Conservation (phyloP, 208 protist species). For the Phytomonas serpens region DNA sequence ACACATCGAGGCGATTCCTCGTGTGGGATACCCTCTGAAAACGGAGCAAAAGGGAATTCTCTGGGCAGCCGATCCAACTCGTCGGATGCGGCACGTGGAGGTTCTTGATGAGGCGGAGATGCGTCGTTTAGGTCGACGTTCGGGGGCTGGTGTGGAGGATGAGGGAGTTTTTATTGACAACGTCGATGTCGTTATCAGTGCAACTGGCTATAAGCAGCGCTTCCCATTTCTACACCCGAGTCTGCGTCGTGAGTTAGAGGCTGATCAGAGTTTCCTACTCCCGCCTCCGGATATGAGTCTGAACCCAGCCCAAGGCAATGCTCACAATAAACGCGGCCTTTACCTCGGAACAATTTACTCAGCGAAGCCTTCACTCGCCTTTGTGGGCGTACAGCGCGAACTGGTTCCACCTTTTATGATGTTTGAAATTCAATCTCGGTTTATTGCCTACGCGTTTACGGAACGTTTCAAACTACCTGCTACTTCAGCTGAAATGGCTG, state of each 20-base stretch:
- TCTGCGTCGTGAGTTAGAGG: slow-evolving; percentile 54
- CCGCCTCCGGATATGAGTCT: too few relatives aligned
- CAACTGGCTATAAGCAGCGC: slow-evolving; percentile 64
- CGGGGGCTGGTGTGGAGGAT: background rate
- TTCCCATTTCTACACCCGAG: slow-evolving; percentile 72
- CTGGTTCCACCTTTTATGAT: slow-evolving; percentile 76
- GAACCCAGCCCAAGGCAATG: too few relatives aligned
- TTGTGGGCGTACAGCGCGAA: slow-evolving; percentile 71
- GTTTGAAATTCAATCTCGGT: slow-evolving; percentile 79
- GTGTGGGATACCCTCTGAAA: slow-evolving; percentile 30
- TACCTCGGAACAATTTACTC: slow-evolving; percentile 72
- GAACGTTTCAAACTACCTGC: slow-evolving; percentile 42
- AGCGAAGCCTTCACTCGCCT: slow-evolving; percentile 50
- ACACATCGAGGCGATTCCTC: slow-evolving; percentile 22
- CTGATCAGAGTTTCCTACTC: slow-evolving; percentile 1
- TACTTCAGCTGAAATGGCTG: slow-evolving; percentile 17
- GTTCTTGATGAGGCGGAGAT: slow-evolving; percentile 27
- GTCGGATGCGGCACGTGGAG: slow-evolving; percentile 15
- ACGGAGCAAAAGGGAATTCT: slow-evolving; percentile 42
- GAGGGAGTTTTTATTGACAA: slow-evolving; percentile 49
- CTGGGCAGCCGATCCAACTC: slow-evolving; percentile 28
- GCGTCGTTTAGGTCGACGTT: background rate
- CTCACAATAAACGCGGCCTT: slow-evolving; percentile 23
- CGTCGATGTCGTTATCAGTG: slow-evolving; percentile 73
- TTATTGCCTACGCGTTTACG: slow-evolving; percentile 74